Conservation (phyloP, 2,329 filamentous ascomycete genomes). For the Ophiobolus disseminans region DNA sequence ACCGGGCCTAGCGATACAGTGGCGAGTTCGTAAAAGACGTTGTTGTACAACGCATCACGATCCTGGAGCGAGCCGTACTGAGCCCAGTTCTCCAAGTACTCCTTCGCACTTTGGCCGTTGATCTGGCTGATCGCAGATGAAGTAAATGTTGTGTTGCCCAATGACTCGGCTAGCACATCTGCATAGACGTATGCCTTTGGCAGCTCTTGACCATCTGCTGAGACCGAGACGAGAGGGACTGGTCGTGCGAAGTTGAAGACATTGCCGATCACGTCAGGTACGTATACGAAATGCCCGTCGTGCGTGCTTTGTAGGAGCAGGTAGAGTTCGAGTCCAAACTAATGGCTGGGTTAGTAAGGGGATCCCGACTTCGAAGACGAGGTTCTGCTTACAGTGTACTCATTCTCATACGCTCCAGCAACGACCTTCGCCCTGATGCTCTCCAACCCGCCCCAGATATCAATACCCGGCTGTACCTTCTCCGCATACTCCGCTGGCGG, state of each 20-base stretch:
- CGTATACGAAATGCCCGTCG: constrained; percentile 69
- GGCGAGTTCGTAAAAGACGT: constrained; percentile 55
- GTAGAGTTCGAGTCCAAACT: constrained; percentile 46
- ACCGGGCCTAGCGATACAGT: constrained; percentile 51
- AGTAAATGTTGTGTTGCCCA: constrained; percentile 50
- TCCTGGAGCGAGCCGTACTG: constrained; percentile 61
- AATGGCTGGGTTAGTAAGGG: too few relatives aligned
- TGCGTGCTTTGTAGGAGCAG: constrained; percentile 61
- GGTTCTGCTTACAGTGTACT: constrained; percentile 52
- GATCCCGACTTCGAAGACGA: not conserved
- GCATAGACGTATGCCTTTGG: constrained; percentile 65
- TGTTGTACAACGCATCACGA: constrained; percentile 64
- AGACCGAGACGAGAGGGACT: constrained; percentile 65
- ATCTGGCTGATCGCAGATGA: constrained; percentile 62
- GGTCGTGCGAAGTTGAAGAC: constrained; percentile 60
- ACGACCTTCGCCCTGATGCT: constrained; percentile 50
- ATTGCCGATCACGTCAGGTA: constrained; percentile 60
- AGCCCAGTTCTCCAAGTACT: constrained; percentile 58
- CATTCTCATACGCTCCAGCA: constrained; percentile 47
- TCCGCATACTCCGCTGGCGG: constrained; percentile 55
- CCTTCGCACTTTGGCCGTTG: constrained; percentile 62
- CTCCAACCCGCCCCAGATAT: constrained; percentile 50
- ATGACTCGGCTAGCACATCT: constrained; percentile 53
- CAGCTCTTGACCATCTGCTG: constrained; percentile 57
- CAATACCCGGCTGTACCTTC: constrained; percentile 54